Conservation (phyloP, 257 asterid genomes). For the Solanum chiquidenum region DNA sequence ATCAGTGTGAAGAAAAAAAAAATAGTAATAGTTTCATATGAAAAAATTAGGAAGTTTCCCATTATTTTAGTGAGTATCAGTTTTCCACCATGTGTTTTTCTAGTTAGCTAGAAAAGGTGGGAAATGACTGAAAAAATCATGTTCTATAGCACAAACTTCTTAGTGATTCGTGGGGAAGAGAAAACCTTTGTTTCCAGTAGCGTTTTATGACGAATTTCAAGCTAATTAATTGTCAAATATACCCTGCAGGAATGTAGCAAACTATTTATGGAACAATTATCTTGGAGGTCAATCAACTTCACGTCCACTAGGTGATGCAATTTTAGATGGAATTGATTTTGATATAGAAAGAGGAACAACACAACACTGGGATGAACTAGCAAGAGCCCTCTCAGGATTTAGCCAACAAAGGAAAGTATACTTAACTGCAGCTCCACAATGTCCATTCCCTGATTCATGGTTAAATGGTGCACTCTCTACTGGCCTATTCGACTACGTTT, state of each 20-base stretch:
- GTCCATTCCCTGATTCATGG: slow-evolving; percentile 55
- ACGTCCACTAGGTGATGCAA: slow-evolving; percentile 55
- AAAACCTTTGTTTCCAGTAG: too few species aligned
- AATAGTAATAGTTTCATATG: too few species aligned
- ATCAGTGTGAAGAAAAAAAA: too few species aligned
- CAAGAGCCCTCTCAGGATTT: slow-evolving; percentile 21
- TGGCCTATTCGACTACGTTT: slow-evolving; percentile 47
- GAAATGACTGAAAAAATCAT: too few species aligned
- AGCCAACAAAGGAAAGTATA: slow-evolving; percentile 18
- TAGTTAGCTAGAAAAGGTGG: too few species aligned
- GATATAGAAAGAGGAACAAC: slow-evolving; percentile 53
- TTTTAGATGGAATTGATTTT: slow-evolving; percentile 55
- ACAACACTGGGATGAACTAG: slow-evolving; percentile 37
- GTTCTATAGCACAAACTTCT: too few species aligned
- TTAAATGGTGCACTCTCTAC: slow-evolving; percentile 40
- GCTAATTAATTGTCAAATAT: not conserved
- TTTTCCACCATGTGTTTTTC: too few species aligned
- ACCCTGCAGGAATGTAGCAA: slow-evolving; percentile 10
- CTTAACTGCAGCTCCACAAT: slow-evolving; percentile 63
- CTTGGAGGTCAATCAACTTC: slow-evolving; percentile 40
- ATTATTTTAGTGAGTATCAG: too few species aligned
- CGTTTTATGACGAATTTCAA: not conserved
- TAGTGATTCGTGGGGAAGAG: too few species aligned
- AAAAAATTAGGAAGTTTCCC: too few species aligned
- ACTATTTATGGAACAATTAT: slow-evolving; percentile 49